Evolutionary conservation across 1,284 basidiomycete species (phyloP).

Genomic region (Malassezia obtusa): DNA sequence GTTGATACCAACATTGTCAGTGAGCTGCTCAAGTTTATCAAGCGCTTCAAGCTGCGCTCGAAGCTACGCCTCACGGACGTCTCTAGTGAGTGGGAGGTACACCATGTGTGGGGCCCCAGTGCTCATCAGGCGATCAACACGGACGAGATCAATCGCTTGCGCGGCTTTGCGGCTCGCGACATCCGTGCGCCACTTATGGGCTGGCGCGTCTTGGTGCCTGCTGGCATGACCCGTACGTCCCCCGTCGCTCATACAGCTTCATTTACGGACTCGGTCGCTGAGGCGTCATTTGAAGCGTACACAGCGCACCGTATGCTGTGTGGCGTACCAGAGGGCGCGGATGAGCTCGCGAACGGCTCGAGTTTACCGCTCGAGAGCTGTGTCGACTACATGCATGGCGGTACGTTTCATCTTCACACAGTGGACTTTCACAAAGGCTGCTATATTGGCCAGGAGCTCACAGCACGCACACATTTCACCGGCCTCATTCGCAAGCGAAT

Average conservation of each 20-base stretch:
- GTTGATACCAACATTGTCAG: conserved; percentile 55
- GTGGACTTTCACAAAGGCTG: conserved; percentile 97
- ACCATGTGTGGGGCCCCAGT: conserved; percentile 64
- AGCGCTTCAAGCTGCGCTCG: conserved; percentile 75
- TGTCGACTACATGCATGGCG: conserved; percentile 80
- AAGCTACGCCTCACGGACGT: conserved; percentile 73
- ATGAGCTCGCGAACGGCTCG: conserved; percentile 66
- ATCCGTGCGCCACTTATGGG: conserved; percentile 29
- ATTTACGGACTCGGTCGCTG: background rate
- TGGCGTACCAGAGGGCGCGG: conserved; percentile 76
- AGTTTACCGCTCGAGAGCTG: conserved; percentile 88
- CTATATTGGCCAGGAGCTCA: conserved; percentile 94
- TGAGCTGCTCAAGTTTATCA: conserved; percentile 60
- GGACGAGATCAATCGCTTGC: too few species aligned
- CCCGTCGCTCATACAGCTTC: background rate
- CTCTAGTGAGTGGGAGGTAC: conserved; percentile 64
- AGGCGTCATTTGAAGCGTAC: conserved; percentile 52
- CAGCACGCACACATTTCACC: conserved; percentile 90
- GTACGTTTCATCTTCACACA: conserved; percentile 55
- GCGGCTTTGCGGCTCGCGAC: conserved; percentile 13
- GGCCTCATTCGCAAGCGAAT: conserved; percentile 85
- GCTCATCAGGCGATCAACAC: background rate
- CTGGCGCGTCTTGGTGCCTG: conserved; percentile 21
- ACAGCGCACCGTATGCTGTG: conserved; percentile 66
- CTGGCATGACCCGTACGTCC: background rate